Percentiles rank a stretch among this genome's conserved stretches.
These are phyloP conservation scores for Calvatia gigantea DNA, from an alignment of 768 basidiomycete genomes.

Conservation along the genomic window DNA sequence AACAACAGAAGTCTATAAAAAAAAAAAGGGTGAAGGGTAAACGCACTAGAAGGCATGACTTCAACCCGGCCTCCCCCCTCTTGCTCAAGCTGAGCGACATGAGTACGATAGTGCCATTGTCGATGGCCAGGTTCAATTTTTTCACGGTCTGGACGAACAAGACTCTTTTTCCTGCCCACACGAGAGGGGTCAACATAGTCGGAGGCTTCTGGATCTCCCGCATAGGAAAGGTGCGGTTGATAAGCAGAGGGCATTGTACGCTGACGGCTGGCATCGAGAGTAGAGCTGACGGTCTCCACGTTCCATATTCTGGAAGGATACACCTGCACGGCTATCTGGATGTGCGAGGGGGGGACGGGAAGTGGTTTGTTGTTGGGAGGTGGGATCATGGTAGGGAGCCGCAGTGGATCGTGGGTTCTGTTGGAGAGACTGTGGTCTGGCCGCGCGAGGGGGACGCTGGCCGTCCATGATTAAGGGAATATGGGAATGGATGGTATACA, in stretches of 20 bases:
- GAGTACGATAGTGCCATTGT: slow-evolving; percentile 90
- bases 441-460: slow-evolving; percentile 53
- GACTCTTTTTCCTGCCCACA: slow-evolving; percentile 82
- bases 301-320: slow-evolving; percentile 70
- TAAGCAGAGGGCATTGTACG: slow-evolving; percentile 45
- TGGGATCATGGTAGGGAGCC: slow-evolving; percentile 32
- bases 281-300: slow-evolving; percentile 62
- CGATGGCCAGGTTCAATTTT: slow-evolving; percentile 94
- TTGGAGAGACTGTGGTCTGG: slow-evolving; percentile 41
- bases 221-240: slow-evolving; percentile 25
- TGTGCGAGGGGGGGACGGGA: slow-evolving; percentile 27
- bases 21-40: slow-evolving; percentile 16
- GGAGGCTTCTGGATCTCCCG: slow-evolving; percentile 37
- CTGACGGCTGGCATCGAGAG: slow-evolving; percentile 54
- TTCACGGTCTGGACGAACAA: slow-evolving; percentile 91
- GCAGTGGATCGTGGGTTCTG: slow-evolving; percentile 32
- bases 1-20: slow-evolving; percentile 10
- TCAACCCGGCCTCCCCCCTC: slow-evolving; percentile 63
- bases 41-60: slow-evolving; percentile 80
- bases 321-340: slow-evolving; percentile 36
- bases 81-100: slow-evolving; percentile 74
- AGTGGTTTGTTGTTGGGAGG: slow-evolving; percentile 19
- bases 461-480: slow-evolving; percentile 24
- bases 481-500: slow-evolving; percentile 12
- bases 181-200: slow-evolving; percentile 43